A percentile compares a stretch with the other conserved stretches of the same genome.
These are phyloP conservation scores for Sphagnum fallax DNA, from an alignment of 228 moss, liverwort and hornwort genomes.

Conservation along the genomic window DNA sequence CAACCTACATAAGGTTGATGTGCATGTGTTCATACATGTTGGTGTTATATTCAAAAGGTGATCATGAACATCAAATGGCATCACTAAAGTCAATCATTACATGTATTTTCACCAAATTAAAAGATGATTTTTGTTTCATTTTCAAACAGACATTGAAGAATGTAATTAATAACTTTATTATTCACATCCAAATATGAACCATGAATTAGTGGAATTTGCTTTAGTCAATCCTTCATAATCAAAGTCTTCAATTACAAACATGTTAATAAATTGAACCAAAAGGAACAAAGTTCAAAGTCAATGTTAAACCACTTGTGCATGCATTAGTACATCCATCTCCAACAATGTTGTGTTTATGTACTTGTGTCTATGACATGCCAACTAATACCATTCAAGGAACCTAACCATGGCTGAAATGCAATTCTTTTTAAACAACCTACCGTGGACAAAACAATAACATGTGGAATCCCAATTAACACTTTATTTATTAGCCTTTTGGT, in stretches of 20 bases:
- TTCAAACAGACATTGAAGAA: neutral
- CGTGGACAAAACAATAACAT: constrained; percentile 2
- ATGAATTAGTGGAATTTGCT: too few species aligned
- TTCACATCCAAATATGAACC: too few species aligned
- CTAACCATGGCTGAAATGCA: constrained; percentile 1
- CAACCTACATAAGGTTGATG: neutral
- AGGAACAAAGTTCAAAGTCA: too few species aligned
- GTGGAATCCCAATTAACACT: too few species aligned
- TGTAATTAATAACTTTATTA: neutral
- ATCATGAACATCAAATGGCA: neutral
- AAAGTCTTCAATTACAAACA: too few species aligned
- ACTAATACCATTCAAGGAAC: constrained; percentile 8
- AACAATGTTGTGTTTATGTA: neutral
- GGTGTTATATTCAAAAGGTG: neutral
- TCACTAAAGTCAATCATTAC: neutral
- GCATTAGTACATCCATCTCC: constrained; percentile 1
- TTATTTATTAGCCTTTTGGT: too few species aligned
- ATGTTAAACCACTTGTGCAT: too few species aligned
- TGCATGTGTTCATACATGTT: constrained; percentile 11
- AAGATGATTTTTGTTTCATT: neutral
- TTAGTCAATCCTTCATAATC: too few species aligned
- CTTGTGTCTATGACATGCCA: neutral
- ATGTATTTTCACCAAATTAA: constrained; percentile 10
- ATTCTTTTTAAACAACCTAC: neutral
- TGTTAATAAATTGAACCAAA: too few species aligned